Conservation (phyloP, 208 protist genomes). For the Leishmania braziliensis region DNA sequence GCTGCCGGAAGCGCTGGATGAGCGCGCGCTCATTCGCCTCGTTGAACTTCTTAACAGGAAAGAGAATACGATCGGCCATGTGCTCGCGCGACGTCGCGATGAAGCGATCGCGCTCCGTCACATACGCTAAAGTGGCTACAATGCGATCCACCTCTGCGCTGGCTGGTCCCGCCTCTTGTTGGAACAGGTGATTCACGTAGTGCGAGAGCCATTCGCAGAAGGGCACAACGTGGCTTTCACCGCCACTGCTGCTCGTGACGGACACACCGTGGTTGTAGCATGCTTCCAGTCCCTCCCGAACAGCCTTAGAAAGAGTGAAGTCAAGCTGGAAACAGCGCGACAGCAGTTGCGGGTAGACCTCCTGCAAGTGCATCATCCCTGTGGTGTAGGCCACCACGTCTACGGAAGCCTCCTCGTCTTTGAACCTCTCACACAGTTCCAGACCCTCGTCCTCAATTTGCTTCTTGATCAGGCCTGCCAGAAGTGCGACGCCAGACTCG, state of each 20-base stretch:
- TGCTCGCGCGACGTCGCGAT: constrained; percentile 72
- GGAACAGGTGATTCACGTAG: constrained; percentile 78
- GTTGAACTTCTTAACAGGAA: constrained; percentile 59
- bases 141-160: constrained; percentile 64
- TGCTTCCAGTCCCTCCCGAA: constrained; percentile 71
- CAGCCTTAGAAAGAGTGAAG: constrained; percentile 63
- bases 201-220: constrained; percentile 81
- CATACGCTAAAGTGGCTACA: constrained; percentile 65
- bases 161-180: constrained; percentile 37
- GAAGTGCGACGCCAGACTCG: constrained; percentile 41
- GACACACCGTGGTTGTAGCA: constrained; percentile 61
- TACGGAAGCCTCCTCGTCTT: constrained; percentile 51
- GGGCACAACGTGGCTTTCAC: constrained; percentile 28
- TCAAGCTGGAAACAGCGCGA: constrained; percentile 67
- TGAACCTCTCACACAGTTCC: constrained; percentile 43
- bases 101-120: constrained; percentile 80
- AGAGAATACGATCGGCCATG: constrained; percentile 82
- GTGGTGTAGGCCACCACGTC: constrained; percentile 61
- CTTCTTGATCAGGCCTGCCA: constrained; percentile 48
- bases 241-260: constrained; percentile 27
- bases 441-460: constrained; percentile 60
- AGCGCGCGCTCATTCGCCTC: constrained; percentile 68
- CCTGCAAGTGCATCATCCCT: constrained; percentile 77
- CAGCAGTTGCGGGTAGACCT: constrained; percentile 64
- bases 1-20: constrained; percentile 68